phyloP scores from a whole-genome alignment of 768 basidiomycete species.

The Imleria badia region DNA sequence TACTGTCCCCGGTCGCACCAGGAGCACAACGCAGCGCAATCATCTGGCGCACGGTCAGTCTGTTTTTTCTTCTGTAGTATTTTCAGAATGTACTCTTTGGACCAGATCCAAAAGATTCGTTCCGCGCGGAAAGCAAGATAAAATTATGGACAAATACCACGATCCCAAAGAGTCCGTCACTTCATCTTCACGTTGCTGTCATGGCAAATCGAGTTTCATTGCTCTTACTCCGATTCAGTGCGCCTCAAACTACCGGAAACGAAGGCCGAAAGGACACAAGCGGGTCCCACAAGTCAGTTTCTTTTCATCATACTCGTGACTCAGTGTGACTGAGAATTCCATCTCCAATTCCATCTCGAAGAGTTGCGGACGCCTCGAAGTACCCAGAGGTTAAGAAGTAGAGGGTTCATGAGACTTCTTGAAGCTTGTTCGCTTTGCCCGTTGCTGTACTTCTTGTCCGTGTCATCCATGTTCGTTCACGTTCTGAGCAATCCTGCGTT shows the following conservation, averaged over 20 bases:
- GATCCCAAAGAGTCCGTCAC: neutral
- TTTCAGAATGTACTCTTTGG: neutral
- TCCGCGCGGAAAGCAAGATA: neutral
- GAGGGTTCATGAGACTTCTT: neutral
- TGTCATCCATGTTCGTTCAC: neutral
- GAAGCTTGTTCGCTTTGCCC: neutral
- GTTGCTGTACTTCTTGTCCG: neutral
- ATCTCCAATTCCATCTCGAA: neutral
- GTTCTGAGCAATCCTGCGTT: neutral
- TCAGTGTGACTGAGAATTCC: neutral
- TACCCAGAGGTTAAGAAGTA: neutral
- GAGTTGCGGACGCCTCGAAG: neutral
- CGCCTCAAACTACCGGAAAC: accelerated
- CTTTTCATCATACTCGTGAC: neutral
- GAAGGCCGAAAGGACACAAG: neutral
- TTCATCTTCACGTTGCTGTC: neutral
- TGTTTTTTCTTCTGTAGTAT: neutral
- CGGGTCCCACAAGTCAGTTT: neutral
- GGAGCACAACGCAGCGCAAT: neutral
- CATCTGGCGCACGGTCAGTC: neutral
- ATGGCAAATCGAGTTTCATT: neutral
- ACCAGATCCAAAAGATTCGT: neutral
- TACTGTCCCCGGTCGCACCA: neutral
- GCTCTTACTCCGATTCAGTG: neutral
- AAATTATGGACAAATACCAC: accelerated